phyloP scores from a whole-genome alignment of 257 asterid genomes.

The Misopates orontium region DNA sequence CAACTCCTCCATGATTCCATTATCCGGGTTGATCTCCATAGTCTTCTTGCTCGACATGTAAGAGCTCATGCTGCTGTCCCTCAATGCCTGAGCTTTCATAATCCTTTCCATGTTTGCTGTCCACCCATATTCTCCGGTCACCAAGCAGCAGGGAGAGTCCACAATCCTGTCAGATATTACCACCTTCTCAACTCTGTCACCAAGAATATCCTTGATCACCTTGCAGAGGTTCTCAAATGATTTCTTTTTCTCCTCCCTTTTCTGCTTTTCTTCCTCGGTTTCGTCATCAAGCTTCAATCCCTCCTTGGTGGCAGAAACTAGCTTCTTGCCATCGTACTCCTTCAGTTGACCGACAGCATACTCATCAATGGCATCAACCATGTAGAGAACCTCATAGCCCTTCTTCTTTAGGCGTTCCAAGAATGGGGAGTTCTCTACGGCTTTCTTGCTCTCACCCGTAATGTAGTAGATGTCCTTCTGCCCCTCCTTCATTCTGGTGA shows the following conservation, averaged over 20 bases:
- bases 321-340: slow-evolving; percentile 78
- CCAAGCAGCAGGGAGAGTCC: slow-evolving; percentile 80
- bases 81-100: slow-evolving; percentile 81
- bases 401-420: slow-evolving; percentile 76
- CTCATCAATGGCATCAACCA: slow-evolving; percentile 88
- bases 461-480: slow-evolving; percentile 80
- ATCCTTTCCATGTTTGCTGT: slow-evolving; percentile 76
- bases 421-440: slow-evolving; percentile 77
- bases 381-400: slow-evolving; percentile 72
- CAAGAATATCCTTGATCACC: slow-evolving; percentile 65
- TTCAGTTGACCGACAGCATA: slow-evolving; percentile 73
- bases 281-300: slow-evolving; percentile 80
- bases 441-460: slow-evolving; percentile 81
- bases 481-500: slow-evolving; percentile 86
- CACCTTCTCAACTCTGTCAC: slow-evolving; percentile 69
- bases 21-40: slow-evolving; percentile 81
- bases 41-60: slow-evolving; percentile 94
- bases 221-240: slow-evolving; percentile 76
- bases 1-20: slow-evolving; percentile 81
- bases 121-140: slow-evolving; percentile 81
- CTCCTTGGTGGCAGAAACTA: slow-evolving; percentile 77
- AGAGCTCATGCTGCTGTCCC: slow-evolving; percentile 72
- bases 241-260: slow-evolving; percentile 63
- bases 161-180: slow-evolving; percentile 81
- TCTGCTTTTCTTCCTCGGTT: slow-evolving; percentile 63